Evolutionary conservation across 441 rosid genomes (phyloP).

Genomic region (Bruguiera hainesii): DNA sequence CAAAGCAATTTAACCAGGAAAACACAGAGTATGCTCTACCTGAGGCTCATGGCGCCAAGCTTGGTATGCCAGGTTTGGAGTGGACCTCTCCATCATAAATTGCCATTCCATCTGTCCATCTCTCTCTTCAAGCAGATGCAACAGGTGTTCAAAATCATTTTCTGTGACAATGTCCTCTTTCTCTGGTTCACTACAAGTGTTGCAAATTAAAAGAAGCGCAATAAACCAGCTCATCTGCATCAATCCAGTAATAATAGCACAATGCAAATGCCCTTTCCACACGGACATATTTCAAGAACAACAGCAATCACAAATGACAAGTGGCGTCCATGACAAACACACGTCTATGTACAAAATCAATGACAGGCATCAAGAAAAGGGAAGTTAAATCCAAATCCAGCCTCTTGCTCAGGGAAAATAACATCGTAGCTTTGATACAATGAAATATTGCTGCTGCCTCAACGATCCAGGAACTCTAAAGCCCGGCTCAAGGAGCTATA

Average conservation of each 20-base stretch:
- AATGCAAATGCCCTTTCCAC: not conserved
- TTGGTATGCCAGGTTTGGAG: conserved; percentile 75
- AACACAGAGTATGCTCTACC: conserved; percentile 35
- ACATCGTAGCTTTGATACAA: too few relatives aligned
- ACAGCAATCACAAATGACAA: not conserved
- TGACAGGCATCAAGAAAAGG: too few relatives aligned
- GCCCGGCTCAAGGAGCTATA: too few relatives aligned
- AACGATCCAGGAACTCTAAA: too few relatives aligned
- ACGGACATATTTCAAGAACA: not conserved
- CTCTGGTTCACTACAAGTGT: conserved; percentile 20
- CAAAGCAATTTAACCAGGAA: not conserved
- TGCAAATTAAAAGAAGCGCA: conserved; percentile 23
- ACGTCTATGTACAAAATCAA: too few relatives aligned
- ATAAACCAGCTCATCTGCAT: conserved; percentile 17
- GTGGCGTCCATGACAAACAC: not conserved
- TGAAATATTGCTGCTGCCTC: too few relatives aligned
- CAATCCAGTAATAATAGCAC: conserved; percentile 10
- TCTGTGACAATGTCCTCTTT: conserved; percentile 55
- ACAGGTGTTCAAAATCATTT: conserved; percentile 71
- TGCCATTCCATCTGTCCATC: conserved; percentile 83
- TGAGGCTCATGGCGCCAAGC: conserved; percentile 91
- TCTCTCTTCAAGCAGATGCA: conserved; percentile 62
- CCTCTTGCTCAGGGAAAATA: too few relatives aligned
- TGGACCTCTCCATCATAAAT: conserved; percentile 70
- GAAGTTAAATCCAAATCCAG: too few relatives aligned